phyloP scores from a whole-genome alignment of 1,284 basidiomycete genomes.

The Irpex rosettiformis region DNA sequence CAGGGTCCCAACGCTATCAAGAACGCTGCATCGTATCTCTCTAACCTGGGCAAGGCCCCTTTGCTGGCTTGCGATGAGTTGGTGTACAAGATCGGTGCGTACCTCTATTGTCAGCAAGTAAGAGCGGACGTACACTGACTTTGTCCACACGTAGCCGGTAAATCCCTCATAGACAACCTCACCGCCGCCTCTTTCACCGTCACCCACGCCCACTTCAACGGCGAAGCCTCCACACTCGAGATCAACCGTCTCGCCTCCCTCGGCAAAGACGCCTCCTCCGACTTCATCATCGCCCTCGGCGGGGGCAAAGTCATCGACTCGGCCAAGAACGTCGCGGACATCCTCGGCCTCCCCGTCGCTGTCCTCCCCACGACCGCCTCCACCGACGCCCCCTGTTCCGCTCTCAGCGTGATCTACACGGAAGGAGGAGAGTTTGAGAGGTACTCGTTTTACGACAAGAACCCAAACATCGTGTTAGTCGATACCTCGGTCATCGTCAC shows the following conservation, averaged over 20 bases:
- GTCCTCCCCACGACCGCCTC: constrained; percentile 32
- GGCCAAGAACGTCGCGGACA: constrained; percentile 30
- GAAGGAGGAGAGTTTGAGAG: constrained; percentile 31
- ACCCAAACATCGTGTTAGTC: constrained; percentile 32
- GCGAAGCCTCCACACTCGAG: constrained; percentile 31
- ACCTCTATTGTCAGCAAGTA: background rate
- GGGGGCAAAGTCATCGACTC: constrained; percentile 34
- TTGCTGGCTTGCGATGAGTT: constrained; percentile 29
- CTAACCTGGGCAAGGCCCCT: constrained; percentile 25
- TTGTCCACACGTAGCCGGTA: constrained; percentile 22
- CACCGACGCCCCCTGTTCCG: constrained; percentile 35
- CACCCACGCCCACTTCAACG: constrained; percentile 26
- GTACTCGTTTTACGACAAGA: constrained; percentile 32
- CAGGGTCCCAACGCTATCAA: constrained; percentile 33
- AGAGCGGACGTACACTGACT: background rate
- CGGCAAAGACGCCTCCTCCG: constrained; percentile 20
- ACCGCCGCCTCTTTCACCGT: constrained; percentile 26
- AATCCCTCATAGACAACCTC: constrained; percentile 26
- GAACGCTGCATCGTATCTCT: constrained; percentile 30
- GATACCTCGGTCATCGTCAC: constrained; percentile 31
- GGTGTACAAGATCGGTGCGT: constrained; percentile 31
- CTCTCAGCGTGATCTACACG: constrained; percentile 32
- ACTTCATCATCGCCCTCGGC: constrained; percentile 33
- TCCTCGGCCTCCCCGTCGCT: constrained; percentile 27
- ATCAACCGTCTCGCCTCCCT: constrained; percentile 24